These are phyloP conservation scores for Linnemannia hyalina DNA, from an alignment of 192 early-diverging fungal species.

Conservation along the genomic window DNA sequence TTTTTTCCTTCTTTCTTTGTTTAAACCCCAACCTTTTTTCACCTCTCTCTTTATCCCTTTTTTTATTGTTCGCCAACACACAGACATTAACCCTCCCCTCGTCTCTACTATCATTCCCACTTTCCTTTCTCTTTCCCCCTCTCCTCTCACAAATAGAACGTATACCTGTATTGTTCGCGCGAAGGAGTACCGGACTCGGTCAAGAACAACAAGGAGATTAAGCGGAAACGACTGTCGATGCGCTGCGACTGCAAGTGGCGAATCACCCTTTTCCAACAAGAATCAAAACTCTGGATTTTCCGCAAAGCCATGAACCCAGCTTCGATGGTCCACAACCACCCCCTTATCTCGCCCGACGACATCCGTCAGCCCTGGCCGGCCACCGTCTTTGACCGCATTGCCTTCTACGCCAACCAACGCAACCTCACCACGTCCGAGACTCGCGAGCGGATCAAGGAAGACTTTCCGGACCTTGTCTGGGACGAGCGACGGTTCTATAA, in stretches of 20 bases:
- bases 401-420: slow-evolving; percentile 61
- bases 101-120: neutral
- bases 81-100: neutral
- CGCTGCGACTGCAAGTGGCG: slow-evolving; percentile 74
- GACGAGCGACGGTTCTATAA: slow-evolving; percentile 73
- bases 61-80: neutral
- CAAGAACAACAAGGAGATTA: slow-evolving; percentile 63
- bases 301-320: slow-evolving; percentile 69
- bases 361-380: slow-evolving; percentile 68
- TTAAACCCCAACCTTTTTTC: neutral
- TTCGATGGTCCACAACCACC: slow-evolving; percentile 68
- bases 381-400: slow-evolving; percentile 63
- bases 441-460: slow-evolving; percentile 62
- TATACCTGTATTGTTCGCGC: slow-evolving; percentile 71
- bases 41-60: neutral
- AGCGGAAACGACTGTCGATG: slow-evolving; percentile 67
- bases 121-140: too few species aligned
- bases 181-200: slow-evolving; percentile 70
- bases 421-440: slow-evolving; percentile 61
- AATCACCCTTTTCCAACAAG: slow-evolving; percentile 68
- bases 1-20: neutral
- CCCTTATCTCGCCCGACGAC: slow-evolving; percentile 63
- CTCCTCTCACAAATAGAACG: slow-evolving; percentile 54
- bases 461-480: slow-evolving; percentile 68
- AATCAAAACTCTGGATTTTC: slow-evolving; percentile 67